A percentile compares a stretch with the other conserved stretches of the same genome.
These are phyloP conservation scores for Euphorbia corollata DNA, from an alignment of 441 rosid species.

Conservation along the genomic window DNA sequence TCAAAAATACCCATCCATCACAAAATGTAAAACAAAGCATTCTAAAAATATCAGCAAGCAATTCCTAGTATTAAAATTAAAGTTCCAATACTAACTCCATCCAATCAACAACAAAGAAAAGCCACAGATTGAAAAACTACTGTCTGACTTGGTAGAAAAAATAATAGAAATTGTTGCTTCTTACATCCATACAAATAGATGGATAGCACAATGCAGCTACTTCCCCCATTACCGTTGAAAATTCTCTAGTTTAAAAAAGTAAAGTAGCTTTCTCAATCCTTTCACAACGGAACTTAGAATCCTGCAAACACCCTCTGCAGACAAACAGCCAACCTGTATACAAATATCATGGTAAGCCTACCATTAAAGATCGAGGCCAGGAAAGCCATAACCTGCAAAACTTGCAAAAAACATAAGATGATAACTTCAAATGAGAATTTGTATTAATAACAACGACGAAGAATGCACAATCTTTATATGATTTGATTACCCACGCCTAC, in stretches of 20 bases:
- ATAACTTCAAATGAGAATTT: conserved; percentile 4
- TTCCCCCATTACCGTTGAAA: neutral
- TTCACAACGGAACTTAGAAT: conserved; percentile 8
- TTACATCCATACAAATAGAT: conserved; percentile 1
- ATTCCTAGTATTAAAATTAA: neutral
- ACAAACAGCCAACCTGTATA: conserved; percentile 36
- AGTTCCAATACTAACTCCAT: neutral
- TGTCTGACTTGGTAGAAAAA: too few species aligned
- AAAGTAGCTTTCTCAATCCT: neutral
- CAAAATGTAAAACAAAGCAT: too few species aligned
- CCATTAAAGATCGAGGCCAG: conserved; percentile 28
- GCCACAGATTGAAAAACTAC: too few species aligned
- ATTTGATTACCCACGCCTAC: conserved; percentile 16
- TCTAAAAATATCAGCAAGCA: neutral
- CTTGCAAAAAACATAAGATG: conserved; percentile 27
- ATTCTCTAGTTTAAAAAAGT: too few species aligned
- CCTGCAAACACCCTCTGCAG: conserved; percentile 31
- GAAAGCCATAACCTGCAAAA: conserved; percentile 43
- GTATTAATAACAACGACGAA: neutral
- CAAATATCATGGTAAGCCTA: conserved; percentile 36
- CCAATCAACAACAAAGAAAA: neutral
- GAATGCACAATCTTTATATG: conserved; percentile 6
- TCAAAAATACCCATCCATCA: neutral
- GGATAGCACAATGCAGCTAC: neutral
- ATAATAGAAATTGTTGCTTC: neutral